Percentiles rank a stretch among this genome's conserved stretches.
Conservation (phyloP, 1,139 yeast genomes). For the Lizanozyma gosingica region DNA sequence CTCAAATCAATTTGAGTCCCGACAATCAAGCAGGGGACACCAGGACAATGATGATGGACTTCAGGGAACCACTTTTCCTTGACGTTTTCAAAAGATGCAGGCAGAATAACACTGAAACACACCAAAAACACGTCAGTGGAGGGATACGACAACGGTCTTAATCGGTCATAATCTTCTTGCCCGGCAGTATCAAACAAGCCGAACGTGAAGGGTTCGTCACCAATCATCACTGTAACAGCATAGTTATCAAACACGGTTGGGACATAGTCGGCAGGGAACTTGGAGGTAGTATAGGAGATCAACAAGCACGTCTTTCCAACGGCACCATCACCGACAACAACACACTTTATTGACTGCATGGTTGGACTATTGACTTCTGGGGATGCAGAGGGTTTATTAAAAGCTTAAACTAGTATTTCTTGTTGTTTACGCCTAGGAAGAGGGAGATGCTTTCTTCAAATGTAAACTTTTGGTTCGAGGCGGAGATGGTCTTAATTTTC, state of each 20-base stretch:
- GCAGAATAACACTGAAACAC: slow-evolving; percentile 91
- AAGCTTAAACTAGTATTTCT: too few species aligned
- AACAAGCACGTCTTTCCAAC: slow-evolving; percentile 90
- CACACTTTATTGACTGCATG: slow-evolving; percentile 91
- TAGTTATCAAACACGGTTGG: slow-evolving; percentile 94
- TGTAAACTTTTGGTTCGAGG: too few species aligned
- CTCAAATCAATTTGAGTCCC: slow-evolving; percentile 95
- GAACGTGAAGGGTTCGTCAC: slow-evolving; percentile 94
- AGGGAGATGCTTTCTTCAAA: too few species aligned
- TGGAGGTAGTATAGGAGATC: slow-evolving; percentile 82
- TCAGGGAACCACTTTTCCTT: slow-evolving; percentile 98
- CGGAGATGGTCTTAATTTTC: too few species aligned
- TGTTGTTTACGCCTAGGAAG: too few species aligned
- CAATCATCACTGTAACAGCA: slow-evolving; percentile 97
- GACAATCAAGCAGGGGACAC: slow-evolving; percentile 90
- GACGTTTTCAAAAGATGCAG: slow-evolving; percentile 96
- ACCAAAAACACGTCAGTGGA: slow-evolving; percentile 94
- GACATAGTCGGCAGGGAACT: slow-evolving; percentile 82
- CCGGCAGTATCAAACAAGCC: slow-evolving; percentile 98
- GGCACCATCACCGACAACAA: slow-evolving; percentile 97
- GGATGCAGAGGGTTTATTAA: too few species aligned
- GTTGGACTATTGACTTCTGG: too few species aligned
- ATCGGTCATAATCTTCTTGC: slow-evolving; percentile 95
- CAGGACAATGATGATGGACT: slow-evolving; percentile 96
- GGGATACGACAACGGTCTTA: slow-evolving; percentile 94